Conservation (phyloP, 495 filamentous ascomycete genomes). For the Aspergillus hancockii region DNA sequence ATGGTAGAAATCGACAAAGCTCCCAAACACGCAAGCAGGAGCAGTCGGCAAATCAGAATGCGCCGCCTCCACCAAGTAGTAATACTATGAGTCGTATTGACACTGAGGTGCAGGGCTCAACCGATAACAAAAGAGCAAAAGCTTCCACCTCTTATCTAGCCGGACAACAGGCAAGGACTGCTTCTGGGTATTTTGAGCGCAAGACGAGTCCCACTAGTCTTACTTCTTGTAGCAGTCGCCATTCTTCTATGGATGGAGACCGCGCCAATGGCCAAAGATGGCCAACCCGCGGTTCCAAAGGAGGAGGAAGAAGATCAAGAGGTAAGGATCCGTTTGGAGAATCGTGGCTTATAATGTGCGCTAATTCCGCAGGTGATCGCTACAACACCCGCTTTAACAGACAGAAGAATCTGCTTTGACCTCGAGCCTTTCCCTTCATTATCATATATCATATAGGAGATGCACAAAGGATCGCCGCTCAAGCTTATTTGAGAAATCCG, state of each 20-base stretch:
- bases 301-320: slow-evolving; percentile 27
- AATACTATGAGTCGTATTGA: not conserved
- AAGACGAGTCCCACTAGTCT: slow-evolving; percentile 23
- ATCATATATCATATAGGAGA: not conserved
- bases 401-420: slow-evolving; percentile 1
- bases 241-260: slow-evolving; percentile 11
- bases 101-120: not conserved
- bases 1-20: slow-evolving; percentile 19
- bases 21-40: slow-evolving; percentile 1
- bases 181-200: slow-evolving; percentile 18
- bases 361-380: slow-evolving; percentile 30
- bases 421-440: not conserved
- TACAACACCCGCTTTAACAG: slow-evolving; percentile 38
- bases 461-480: not conserved
- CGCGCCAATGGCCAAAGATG: slow-evolving; percentile 7
- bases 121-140: slow-evolving; percentile 15
- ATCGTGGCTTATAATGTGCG: not conserved
- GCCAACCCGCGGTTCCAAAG: slow-evolving; percentile 13
- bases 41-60: not conserved
- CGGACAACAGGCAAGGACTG: slow-evolving; percentile 7
- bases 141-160: not conserved
- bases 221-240: slow-evolving; percentile 22
- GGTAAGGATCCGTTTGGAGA: slow-evolving; percentile 17
- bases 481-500: not conserved
- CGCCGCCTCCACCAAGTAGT: not conserved